Percentiles rank a stretch among this genome's conserved stretches.
Evolutionary conservation across 2,329 filamentous ascomycete genomes (phyloP).

Genomic region (Fusarium sp.): DNA sequence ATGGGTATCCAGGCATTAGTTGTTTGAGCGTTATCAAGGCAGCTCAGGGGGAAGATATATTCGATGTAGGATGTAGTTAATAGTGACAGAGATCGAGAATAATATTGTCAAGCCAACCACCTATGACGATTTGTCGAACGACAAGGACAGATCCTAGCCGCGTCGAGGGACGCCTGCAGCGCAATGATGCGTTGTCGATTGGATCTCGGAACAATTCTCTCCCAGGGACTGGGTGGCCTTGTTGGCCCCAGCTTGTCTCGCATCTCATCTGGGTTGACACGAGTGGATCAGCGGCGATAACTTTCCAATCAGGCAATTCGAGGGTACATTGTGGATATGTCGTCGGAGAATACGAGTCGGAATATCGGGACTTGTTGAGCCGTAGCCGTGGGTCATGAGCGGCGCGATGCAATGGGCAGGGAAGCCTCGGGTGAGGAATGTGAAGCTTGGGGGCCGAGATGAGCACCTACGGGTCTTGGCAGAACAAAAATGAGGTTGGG

Average conservation of each 20-base stretch:
- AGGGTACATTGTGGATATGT: neutral
- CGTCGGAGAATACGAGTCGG: constrained; percentile 5
- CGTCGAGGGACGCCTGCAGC: neutral
- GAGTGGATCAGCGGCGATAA: neutral
- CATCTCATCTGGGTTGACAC: constrained; percentile 10
- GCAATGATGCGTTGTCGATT: constrained; percentile 5
- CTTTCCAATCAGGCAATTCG: constrained; percentile 4
- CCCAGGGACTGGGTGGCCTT: constrained; percentile 5
- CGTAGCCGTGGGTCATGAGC: neutral
- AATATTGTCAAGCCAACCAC: neutral
- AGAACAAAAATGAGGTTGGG: neutral
- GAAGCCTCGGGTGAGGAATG: constrained; percentile 2
- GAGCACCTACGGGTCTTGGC: neutral
- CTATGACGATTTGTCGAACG: neutral
- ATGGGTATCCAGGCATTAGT: constrained; percentile 2
- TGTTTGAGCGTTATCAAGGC: constrained; percentile 14
- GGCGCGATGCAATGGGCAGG: neutral
- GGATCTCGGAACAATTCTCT: constrained; percentile 5
- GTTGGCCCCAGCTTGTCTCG: constrained; percentile 4
- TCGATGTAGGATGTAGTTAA: constrained; percentile 5
- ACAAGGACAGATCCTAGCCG: neutral
- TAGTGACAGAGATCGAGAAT: constrained; percentile 20
- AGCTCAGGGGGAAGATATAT: constrained; percentile 15
- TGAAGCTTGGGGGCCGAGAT: neutral
- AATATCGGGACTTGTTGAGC: constrained; percentile 2